A percentile compares a stretch with the other conserved stretches of the same genome.
Conservation (phyloP, 2,329 filamentous ascomycete genomes). For the Dendryphion nanum region DNA sequence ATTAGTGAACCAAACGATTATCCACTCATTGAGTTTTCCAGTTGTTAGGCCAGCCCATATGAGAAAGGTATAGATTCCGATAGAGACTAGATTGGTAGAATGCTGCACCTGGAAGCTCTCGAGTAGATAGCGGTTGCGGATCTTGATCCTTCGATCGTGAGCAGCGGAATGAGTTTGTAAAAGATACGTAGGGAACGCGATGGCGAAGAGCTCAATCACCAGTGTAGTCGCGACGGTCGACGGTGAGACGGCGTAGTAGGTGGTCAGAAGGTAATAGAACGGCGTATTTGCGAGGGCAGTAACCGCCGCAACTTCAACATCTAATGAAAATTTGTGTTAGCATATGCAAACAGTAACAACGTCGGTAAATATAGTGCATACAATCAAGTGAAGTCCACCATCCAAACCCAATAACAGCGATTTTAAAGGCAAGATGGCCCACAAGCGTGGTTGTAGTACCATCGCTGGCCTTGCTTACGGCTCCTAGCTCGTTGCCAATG, state of each 20-base stretch:
- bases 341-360: neutral
- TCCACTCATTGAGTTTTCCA: constrained; percentile 63
- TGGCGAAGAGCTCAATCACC: constrained; percentile 66
- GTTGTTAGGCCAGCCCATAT: constrained; percentile 68
- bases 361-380: constrained; percentile 37
- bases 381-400: constrained; percentile 77
- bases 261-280: constrained; percentile 69
- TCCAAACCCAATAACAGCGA: constrained; percentile 65
- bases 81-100: constrained; percentile 66
- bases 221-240: constrained; percentile 62
- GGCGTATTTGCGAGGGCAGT: constrained; percentile 71
- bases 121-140: constrained; percentile 44
- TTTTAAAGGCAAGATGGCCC: constrained; percentile 56
- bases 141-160: constrained; percentile 56
- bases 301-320: constrained; percentile 44
- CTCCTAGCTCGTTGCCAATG: constrained; percentile 64
- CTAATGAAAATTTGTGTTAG: neutral
- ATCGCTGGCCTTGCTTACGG: constrained; percentile 64
- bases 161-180: constrained; percentile 66
- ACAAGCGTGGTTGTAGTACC: constrained; percentile 59
- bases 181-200: constrained; percentile 71
- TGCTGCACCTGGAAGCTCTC: constrained; percentile 40
- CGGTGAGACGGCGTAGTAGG: constrained; percentile 72
- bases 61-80: constrained; percentile 71
- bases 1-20: constrained; percentile 73